Percentiles rank a stretch among this genome's conserved stretches.
These are phyloP conservation scores for Neophaeococcomyces mojaviensis DNA, from an alignment of 2,329 filamentous ascomycete genomes.

Conservation along the genomic window DNA sequence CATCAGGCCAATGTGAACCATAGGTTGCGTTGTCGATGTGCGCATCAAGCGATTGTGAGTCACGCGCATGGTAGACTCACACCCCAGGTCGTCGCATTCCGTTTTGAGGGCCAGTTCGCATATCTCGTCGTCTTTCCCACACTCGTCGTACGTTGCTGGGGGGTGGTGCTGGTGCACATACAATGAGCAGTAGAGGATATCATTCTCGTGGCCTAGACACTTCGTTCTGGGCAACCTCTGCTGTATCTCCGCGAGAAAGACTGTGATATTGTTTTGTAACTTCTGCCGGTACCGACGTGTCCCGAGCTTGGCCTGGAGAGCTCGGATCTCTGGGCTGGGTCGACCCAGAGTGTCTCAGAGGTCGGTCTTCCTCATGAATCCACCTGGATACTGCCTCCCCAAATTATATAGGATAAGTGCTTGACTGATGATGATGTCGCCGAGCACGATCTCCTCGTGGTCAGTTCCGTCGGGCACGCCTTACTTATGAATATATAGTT, in stretches of 20 bases:
- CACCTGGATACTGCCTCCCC: constrained; percentile 22
- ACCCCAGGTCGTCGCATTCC: constrained; percentile 26
- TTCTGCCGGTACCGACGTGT: not conserved
- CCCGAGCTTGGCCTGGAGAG: constrained; percentile 17
- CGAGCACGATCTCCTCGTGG: constrained; percentile 24
- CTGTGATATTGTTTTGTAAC: constrained; percentile 4
- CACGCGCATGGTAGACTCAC: constrained; percentile 13
- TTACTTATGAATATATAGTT: no score
- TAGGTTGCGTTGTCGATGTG: constrained; percentile 5
- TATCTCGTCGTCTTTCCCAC: constrained; percentile 6
- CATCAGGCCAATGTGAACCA: constrained; percentile 29
- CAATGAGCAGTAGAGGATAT: constrained; percentile 24
- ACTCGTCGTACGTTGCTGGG: constrained; percentile 6
- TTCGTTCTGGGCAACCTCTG: constrained; percentile 7
- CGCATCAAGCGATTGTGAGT: not conserved
- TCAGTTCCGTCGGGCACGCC: constrained; percentile 24
- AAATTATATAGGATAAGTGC: constrained; percentile 26
- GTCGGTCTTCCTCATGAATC: constrained; percentile 20
- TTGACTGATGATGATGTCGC: constrained; percentile 28
- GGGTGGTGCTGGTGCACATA: constrained; percentile 28
- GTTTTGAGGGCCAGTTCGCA: constrained; percentile 21
- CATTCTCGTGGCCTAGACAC: constrained; percentile 25
- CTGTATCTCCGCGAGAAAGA: not conserved
- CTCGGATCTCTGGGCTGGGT: constrained; percentile 19
- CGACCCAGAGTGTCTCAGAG: constrained; percentile 18